phyloP scores from a whole-genome alignment of 1,284 basidiomycete genomes.

The Hypsizygus ulmarius region DNA sequence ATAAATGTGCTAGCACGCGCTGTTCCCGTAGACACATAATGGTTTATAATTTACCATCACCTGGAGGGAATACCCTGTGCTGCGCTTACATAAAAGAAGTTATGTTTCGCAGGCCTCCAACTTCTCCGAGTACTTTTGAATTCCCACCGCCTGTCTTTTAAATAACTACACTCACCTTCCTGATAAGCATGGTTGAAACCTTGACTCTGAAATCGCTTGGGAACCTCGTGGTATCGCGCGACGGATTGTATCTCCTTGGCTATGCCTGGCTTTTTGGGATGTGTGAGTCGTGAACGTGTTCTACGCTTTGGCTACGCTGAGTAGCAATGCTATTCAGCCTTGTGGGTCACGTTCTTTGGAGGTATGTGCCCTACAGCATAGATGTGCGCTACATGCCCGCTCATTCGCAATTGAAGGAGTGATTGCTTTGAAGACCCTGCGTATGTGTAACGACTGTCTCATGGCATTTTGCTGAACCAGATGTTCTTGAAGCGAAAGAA shows the following conservation, averaged over 20 bases:
- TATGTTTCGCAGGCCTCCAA: not conserved
- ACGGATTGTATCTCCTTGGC: conserved; percentile 52
- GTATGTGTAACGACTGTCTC: conserved; percentile 34
- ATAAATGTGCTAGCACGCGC: conserved; percentile 42
- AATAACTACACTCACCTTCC: not conserved
- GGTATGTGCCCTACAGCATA: conserved; percentile 33
- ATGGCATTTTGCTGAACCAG: conserved; percentile 3
- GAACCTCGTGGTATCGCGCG: conserved; percentile 38
- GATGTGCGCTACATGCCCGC: not conserved
- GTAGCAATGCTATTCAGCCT: conserved; percentile 33
- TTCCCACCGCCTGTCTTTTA: conserved; percentile 9
- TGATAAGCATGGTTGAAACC: conserved; percentile 33
- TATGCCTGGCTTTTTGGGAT: conserved; percentile 67
- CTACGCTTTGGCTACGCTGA: conserved; percentile 3
- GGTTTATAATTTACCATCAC: conserved; percentile 11
- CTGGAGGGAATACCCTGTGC: conserved; percentile 11
- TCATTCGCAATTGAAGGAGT: conserved; percentile 38
- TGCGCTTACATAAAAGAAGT: conserved; percentile 17
- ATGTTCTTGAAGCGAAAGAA: conserved; percentile 50
- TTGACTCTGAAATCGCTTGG: conserved; percentile 41
- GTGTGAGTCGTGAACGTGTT: conserved; percentile 47
- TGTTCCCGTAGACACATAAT: conserved; percentile 41
- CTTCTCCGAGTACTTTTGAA: not conserved
- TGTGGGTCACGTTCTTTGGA: conserved; percentile 70
- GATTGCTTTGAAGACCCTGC: conserved; percentile 56